Conservation (phyloP, 345 rosid genomes). For the Excoecaria cochinchinensis region DNA sequence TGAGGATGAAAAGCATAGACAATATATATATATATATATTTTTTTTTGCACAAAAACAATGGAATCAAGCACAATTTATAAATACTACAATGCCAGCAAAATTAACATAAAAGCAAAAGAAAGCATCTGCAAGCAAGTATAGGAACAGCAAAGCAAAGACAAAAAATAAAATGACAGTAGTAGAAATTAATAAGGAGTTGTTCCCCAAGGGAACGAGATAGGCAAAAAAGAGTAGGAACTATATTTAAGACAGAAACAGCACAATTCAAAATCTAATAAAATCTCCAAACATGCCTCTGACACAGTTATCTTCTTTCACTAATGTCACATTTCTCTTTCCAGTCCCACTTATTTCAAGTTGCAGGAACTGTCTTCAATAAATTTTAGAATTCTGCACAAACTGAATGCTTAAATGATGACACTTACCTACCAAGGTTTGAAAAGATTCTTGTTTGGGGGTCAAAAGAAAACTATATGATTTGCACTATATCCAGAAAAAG, state of each 20-base stretch:
- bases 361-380: not conserved
- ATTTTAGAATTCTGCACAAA: not conserved
- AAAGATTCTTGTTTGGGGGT: not conserved
- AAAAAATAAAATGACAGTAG: not conserved
- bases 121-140: not conserved
- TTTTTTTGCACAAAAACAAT: not conserved
- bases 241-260: slow-evolving; percentile 1
- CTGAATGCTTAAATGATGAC: not conserved
- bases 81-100: not conserved
- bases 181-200: too few relatives aligned
- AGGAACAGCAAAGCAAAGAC: not conserved
- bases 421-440: not conserved
- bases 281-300: not conserved
- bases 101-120: not conserved
- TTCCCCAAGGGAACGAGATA: too few relatives aligned
- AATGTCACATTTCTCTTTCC: not conserved
- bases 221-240: too few relatives aligned
- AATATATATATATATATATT: too few relatives aligned
- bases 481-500: not conserved
- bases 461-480: not conserved
- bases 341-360: not conserved
- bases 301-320: not conserved
- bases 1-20: slow-evolving; percentile 25
- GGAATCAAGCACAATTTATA: not conserved
- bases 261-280: not conserved